These are phyloP conservation scores for Mycena leptocephala DNA, from an alignment of 768 basidiomycete species.

Conservation along the genomic window DNA sequence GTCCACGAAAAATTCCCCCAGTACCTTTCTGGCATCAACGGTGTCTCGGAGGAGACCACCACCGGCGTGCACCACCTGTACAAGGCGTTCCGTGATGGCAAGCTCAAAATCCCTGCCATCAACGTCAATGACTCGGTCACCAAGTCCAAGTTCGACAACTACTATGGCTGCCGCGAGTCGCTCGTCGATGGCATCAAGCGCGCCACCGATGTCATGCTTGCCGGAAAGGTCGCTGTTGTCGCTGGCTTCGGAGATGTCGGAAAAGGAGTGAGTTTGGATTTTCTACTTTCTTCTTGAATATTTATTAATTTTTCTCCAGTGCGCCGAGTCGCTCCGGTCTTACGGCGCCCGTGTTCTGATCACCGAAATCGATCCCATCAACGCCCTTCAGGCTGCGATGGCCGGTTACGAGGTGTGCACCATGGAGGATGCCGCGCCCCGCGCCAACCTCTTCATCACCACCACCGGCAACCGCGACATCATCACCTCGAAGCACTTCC, in stretches of 20 bases:
- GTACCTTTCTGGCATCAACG: slow-evolving; percentile 86
- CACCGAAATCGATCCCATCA: slow-evolving; percentile 99
- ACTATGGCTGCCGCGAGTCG: slow-evolving; percentile 99
- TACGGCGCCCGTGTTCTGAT: slow-evolving; percentile 97
- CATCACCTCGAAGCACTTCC: slow-evolving; percentile 93
- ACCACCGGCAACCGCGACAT: slow-evolving; percentile 99
- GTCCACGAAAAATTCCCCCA: slow-evolving; percentile 98
- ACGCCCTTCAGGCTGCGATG: slow-evolving; percentile 99
- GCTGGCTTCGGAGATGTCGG: slow-evolving; percentile 99
- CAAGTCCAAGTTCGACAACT: slow-evolving; percentile 99
- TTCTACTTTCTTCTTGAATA: background rate
- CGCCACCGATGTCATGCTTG: slow-evolving; percentile 99
- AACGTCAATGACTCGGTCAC: slow-evolving; percentile 99
- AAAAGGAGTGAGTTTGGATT: slow-evolving; percentile 87
- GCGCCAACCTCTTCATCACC: slow-evolving; percentile 95
- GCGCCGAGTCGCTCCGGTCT: slow-evolving; percentile 96
- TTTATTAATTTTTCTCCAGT: slow-evolving; percentile 66
- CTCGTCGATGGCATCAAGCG: slow-evolving; percentile 99
- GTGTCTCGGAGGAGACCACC: slow-evolving; percentile 99
- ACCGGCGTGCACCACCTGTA: slow-evolving; percentile 99
- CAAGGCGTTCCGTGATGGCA: slow-evolving; percentile 97
- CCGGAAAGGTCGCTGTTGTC: slow-evolving; percentile 98
- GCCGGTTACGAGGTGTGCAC: slow-evolving; percentile 99
- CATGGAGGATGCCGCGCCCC: slow-evolving; percentile 96
- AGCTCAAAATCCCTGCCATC: slow-evolving; percentile 97